A percentile compares a stretch with the other conserved stretches of the same genome.
Conservation (phyloP, 257 asterid genomes). For the Anisodus tanguticus region DNA sequence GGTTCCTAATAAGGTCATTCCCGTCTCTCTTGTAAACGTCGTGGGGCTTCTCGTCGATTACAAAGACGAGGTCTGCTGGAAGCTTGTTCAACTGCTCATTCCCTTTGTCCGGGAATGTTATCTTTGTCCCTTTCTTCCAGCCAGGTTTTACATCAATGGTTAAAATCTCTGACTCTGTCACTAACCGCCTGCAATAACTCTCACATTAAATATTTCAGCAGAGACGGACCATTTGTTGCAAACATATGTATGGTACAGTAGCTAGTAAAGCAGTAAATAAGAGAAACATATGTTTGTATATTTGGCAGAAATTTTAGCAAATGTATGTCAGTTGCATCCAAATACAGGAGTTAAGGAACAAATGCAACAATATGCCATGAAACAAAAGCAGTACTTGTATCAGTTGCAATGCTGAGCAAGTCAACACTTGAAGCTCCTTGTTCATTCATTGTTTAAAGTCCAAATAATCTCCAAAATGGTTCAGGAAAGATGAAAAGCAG, state of each 20-base stretch:
- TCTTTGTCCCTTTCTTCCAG: slow-evolving; percentile 90
- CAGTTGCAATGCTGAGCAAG: not conserved
- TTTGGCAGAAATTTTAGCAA: not conserved
- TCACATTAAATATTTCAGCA: not conserved
- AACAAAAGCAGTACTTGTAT: not conserved
- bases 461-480: too few relatives aligned
- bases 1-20: slow-evolving; percentile 60
- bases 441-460: not conserved
- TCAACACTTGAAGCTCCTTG: not conserved
- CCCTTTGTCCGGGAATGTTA: slow-evolving; percentile 88
- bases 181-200: slow-evolving; percentile 50
- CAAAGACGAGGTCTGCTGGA: slow-evolving; percentile 82
- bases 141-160: slow-evolving; percentile 86
- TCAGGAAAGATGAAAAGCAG: not conserved
- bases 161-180: slow-evolving; percentile 62
- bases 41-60: slow-evolving; percentile 89
- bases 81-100: slow-evolving; percentile 79
- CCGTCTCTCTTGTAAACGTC: slow-evolving; percentile 64
- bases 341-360: not conserved
- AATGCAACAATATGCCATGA: not conserved
- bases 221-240: not conserved
- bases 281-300: not conserved
- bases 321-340: not conserved
- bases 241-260: not conserved
- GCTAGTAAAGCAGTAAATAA: not conserved